Evolutionary conservation across 2,329 filamentous ascomycete species (phyloP), one percentile per base, ranked within the genome.

Genomic region (Hawksworthiomyces lignivorus): DNA sequence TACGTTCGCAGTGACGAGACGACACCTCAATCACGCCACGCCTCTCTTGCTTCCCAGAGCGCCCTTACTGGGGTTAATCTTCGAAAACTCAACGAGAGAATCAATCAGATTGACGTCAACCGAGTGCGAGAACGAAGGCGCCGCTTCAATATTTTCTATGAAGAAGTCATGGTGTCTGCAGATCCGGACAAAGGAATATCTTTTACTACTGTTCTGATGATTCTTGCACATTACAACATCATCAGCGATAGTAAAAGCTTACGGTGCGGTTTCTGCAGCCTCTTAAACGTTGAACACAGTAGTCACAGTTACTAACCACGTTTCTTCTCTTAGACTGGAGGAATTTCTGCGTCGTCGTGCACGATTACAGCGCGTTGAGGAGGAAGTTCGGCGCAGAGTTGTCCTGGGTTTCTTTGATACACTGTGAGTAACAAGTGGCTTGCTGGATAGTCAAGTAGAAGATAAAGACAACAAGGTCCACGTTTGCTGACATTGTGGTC

Each of bases 221-320:
- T 94, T 47, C 71, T 98, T 44, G 90, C 94, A 26, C 92, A 98
- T 62, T 94, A 98, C 72, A 98, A 97, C 56, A 88, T 98, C 56
- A 98, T 98, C 60, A 95, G 83, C 52, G 92, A 98, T 62, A 96
- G 84, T 68, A 96, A 96, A 71, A 95, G 88, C 62, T 68, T 98
- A 56, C 82, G 76, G 82, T 85, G 56, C 82, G 76, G 82, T 85
- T 9, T 14, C 7, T 12, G 18, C n/a, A 10, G n/a, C 8, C 22
- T 17, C 14, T 40, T 35, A 4, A 18, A 18, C 15, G 7, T 17
- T 18, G 7, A 7, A 17, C 5, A 32, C 7, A 18, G 8, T 11
- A 37, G 17, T 7, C 24, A 6, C 10, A 4, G 10, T 35, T 29
- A 24, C 34, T 34, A 15, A 34, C 34, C 5, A 11, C 9, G 17